Conservation (phyloP, 495 filamentous ascomycete species). For the Clohesyomyces aquaticus region DNA sequence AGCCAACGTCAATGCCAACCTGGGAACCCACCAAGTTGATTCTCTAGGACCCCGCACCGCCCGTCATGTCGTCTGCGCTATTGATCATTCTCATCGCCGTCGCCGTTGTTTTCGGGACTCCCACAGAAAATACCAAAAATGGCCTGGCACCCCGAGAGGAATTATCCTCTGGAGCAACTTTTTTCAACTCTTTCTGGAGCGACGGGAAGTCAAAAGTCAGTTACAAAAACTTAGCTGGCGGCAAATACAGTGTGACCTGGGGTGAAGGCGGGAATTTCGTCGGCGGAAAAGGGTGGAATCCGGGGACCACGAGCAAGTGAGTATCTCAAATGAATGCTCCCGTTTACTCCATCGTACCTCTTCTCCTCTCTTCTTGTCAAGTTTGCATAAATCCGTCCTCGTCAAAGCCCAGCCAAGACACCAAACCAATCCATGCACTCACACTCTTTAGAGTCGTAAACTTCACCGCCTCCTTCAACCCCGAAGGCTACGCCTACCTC, state of each 20-base stretch:
- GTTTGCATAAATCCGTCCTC: no score
- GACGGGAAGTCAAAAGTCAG: conserved; percentile 29
- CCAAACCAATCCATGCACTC: not conserved
- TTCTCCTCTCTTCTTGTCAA: no score
- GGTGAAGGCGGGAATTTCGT: conserved; percentile 32
- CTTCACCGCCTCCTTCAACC: conserved; percentile 58
- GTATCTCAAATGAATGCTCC: not conserved
- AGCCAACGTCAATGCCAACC: not conserved
- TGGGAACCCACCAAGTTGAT: not conserved
- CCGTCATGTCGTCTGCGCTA: not conserved
- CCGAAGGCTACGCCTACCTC: conserved; percentile 62
- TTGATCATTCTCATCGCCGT: not conserved
- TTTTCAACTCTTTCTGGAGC: conserved; percentile 38
- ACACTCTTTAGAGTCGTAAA: conserved; percentile 45
- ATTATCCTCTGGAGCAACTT: conserved; percentile 17
- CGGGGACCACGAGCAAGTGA: conserved; percentile 22
- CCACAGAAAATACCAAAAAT: not conserved
- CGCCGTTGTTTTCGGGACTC: not conserved
- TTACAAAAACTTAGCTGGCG: conserved; percentile 33
- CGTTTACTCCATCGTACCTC: not conserved
- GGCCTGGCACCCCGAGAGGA: not conserved
- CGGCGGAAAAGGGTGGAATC: conserved; percentile 40
- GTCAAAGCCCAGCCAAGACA: no score
- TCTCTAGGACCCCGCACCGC: not conserved
- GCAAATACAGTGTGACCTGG: conserved; percentile 35